Base-by-base conservation (phyloP, 208 protist species). In the Porcisia hertigi region DNA sequence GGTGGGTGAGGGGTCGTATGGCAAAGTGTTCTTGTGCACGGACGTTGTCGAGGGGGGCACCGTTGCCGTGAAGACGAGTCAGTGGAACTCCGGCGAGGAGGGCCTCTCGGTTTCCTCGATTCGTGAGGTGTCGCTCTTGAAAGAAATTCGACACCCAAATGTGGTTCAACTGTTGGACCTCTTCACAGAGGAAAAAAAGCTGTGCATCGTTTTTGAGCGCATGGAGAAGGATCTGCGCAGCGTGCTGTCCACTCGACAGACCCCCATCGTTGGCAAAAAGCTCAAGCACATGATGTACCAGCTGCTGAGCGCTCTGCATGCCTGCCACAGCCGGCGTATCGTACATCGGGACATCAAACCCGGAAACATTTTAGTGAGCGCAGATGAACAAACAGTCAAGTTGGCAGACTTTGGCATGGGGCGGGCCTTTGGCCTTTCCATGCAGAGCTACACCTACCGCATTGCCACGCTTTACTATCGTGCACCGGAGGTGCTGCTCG, bases 151-250 rank as follows among this genome's bases (percentile, higher is more conserved):
- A 47, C 96, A 98, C 76, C 89, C 91, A 5, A 96, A 98, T 81
- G 91, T 98, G 18, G 94, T 98, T 25, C 94, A 87, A 8, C 87
- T 99, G 30, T 88, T 98, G 57, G 98, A 99, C 79, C 95, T 99
- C 25, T 91, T 99, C 36, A 90, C 98, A 30, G 94, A 96, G 34
- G 89, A 97, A 23, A 88, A 88, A 30, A 98, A 98, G 75, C 89
- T 99, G 18, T 94, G 94, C 18, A 87, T 99, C n/a, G 97, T 99
- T 7, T 99, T 99, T 78, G 98, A 99, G 86, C 99, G 94, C 79
- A 85, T 99, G 49, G 95, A 99, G 23, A 92, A 98, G 82, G 98
- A 99, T 77, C 83, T 99, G 79, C 98, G 99, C 72, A 91, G 92
- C 30, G 89, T 98, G 62, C 73, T 99, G 9, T 96, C 99, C 41